Base-by-base conservation (phyloP, 352 stramenopile genomes). In the Pythium dissotocum region DNA sequence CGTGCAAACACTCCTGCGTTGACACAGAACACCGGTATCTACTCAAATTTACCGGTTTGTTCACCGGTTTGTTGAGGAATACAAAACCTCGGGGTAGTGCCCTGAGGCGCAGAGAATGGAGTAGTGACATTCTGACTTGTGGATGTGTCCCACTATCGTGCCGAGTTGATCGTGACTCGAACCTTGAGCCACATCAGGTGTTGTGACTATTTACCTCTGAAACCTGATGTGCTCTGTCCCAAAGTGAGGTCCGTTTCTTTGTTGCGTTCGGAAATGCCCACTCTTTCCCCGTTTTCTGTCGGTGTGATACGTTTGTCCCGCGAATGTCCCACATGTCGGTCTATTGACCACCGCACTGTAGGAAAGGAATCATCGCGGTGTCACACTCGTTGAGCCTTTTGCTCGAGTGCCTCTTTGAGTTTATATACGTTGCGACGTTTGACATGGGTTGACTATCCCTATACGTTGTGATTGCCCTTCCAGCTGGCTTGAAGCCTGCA, bases 381-480 rank as follows among this genome's bases (percentile, higher is more conserved):
- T 63, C 57, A 30, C 57, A 51, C 55, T 28, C 13, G n/a, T 26
- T 33, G 18, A 28, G 6, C n/a, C 24, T 30, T 16, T 32, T 46
- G 24, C 14, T 16, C 10, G 8, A 48, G 4, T 6, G 51, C 65
- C 65, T 67, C 52, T 63, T 33, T 48, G 2, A 18, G 36, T 46
- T 63, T 51, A 71, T 71, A 71, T 59, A 71, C 36, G 65, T 71
- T 71, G 58, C 46, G 65, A 71, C 52, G 59, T 32, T 64, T 32
- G 24, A 49, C 8, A 65, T 65, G 48, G 30, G 56, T 65, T 65
- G 46, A 21, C 38, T 57, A 58, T 38, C 46, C 46, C n/a, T 53
- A 53, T 53, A 53, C 46, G 46, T 53, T 53, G 46, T 53, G 28
- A 35, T 36, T 40, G 12, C 52, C 28, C 4, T 21, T 40, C 24